Base-by-base conservation (phyloP, 2,329 filamentous ascomycete species). In the Colletotrichum zoysiae region DNA sequence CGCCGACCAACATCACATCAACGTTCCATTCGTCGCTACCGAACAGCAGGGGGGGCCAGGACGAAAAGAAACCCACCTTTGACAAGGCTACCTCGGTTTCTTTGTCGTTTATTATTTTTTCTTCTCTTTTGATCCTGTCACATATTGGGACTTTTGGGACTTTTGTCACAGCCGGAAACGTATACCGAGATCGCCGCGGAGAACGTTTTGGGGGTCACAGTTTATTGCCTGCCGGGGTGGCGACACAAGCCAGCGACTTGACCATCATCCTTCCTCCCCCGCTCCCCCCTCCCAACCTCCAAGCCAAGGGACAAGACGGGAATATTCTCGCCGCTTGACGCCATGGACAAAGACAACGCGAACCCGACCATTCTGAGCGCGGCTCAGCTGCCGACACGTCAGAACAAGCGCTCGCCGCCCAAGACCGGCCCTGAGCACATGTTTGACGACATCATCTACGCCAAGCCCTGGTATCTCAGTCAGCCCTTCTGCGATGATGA, bases 341-440 rank as follows among this genome's bases (percentile, higher is more conserved):
- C 68, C 68, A 85, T 85, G 82, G 78, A 81, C 67, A 80, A 81
- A 73, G 82, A 92, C 76, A 97, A 97, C 82, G 94, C 93, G 75
- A 98, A 99, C 84, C 96, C 96, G 66, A 97, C 94, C 74, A 95
- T 99, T 79, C 86, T 98, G 78, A 97, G 92, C 82, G 89, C 91
- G 64, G 93, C 94, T 55, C 94, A 98, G 83, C 90, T 99, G 62
- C 95, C 96, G 56, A 96, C 94, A 40, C 91, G 95, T 75, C 85
- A 87, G 77, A 84, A 88, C 76, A 85, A 83, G 75, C 84, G 84
- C 74, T 81, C 81, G 42, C 81, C 83, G 71, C 83, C 84, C 55
- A 86, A 84, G 74, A 82, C 77, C 46, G 85, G 83, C 1, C 82
- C 84, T 14, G 86, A 87, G 70, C 83, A 83, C 30, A 84, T 82